A percentile compares a stretch with the other conserved stretches of the same genome.
Evolutionary conservation across 208 protist species (phyloP).

Genomic region (Herpetomonas muscarum): DNA sequence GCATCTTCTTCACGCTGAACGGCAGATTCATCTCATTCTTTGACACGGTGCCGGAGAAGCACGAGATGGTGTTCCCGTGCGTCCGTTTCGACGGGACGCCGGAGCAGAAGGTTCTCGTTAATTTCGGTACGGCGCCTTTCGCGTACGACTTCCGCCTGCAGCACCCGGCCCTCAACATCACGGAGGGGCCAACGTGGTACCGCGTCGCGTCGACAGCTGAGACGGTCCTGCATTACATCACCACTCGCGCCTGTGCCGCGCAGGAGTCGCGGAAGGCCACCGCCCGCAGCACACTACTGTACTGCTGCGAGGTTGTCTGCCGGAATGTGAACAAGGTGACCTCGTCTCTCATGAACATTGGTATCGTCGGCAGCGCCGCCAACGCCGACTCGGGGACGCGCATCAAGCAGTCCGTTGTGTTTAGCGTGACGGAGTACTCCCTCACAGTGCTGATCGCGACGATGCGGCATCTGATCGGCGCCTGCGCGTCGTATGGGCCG

Average conservation of each 20-base stretch:
- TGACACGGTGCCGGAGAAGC: slow-evolving; percentile 31
- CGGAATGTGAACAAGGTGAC: slow-evolving; percentile 65
- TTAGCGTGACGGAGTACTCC: slow-evolving; percentile 66
- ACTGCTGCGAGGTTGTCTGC: slow-evolving; percentile 75
- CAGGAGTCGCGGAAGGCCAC: slow-evolving; percentile 30
- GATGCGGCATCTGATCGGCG: slow-evolving; percentile 61
- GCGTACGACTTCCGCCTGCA: slow-evolving; percentile 77
- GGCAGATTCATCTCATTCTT: slow-evolving; percentile 70
- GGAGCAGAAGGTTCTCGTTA: slow-evolving; percentile 56
- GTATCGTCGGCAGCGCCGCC: slow-evolving; percentile 18
- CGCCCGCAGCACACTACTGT: slow-evolving; percentile 35
- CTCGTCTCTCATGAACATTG: slow-evolving; percentile 61
- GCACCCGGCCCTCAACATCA: slow-evolving; percentile 52
- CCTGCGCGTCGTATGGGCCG: slow-evolving; percentile 15
- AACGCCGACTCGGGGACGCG: slow-evolving; percentile 28
- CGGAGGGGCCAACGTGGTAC: slow-evolving; percentile 66
- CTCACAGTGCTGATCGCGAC: slow-evolving; percentile 76
- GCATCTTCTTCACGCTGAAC: slow-evolving; percentile 86
- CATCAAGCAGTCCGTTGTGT: slow-evolving; percentile 50
- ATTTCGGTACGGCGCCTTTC: slow-evolving; percentile 79
- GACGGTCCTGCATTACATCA: slow-evolving; percentile 73
- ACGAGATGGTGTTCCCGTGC: slow-evolving; percentile 52
- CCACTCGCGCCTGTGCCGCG: slow-evolving; percentile 55
- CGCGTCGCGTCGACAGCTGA: slow-evolving; percentile 66
- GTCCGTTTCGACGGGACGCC: slow-evolving; percentile 59